Evolutionary conservation across 768 basidiomycete genomes (phyloP).

Genomic region (Pisolithus orientalis): DNA sequence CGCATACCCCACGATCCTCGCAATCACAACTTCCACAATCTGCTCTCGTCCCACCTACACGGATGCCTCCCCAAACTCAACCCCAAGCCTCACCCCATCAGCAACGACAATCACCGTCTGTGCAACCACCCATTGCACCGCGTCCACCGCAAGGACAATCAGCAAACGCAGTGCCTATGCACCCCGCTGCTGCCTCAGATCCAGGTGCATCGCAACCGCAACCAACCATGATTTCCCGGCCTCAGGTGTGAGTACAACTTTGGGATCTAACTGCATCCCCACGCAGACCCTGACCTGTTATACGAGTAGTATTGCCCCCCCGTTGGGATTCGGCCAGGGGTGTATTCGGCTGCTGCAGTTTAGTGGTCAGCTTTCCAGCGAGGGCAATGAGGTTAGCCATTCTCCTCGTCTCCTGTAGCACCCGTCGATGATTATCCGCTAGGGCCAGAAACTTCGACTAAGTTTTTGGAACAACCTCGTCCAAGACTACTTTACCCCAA

Average conservation of each 20-base stretch:
- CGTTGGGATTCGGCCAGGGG: slow-evolving; percentile 55
- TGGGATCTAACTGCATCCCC: not conserved
- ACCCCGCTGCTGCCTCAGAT: slow-evolving; percentile 21
- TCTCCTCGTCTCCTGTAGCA: not conserved
- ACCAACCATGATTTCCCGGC: slow-evolving; percentile 20
- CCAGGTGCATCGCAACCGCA: slow-evolving; percentile 28
- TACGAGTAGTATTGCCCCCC: slow-evolving; percentile 25
- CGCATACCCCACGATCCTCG: slow-evolving; percentile 41
- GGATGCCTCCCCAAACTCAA: slow-evolving; percentile 32
- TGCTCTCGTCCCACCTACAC: slow-evolving; percentile 20
- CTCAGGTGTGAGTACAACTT: slow-evolving; percentile 25
- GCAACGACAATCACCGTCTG: slow-evolving; percentile 28
- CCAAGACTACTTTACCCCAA: slow-evolving; percentile 63
- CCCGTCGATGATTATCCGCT: slow-evolving; percentile 3
- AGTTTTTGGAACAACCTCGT: slow-evolving; percentile 64
- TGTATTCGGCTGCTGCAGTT: slow-evolving; percentile 62
- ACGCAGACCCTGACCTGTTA: slow-evolving; percentile 11
- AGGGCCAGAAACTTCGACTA: slow-evolving; percentile 50
- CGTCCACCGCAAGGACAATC: slow-evolving; percentile 27
- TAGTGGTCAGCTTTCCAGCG: slow-evolving; percentile 55
- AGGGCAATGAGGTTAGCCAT: slow-evolving; percentile 39
- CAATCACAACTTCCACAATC: slow-evolving; percentile 31
- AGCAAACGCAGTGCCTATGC: slow-evolving; percentile 17
- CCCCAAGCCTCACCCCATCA: slow-evolving; percentile 30
- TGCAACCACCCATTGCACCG: slow-evolving; percentile 32